Evolutionary conservation across 169 alveolate genomes (phyloP), one percentile per base, ranked within the genome.

Genomic region (Cryptosporidium xiaoi): DNA sequence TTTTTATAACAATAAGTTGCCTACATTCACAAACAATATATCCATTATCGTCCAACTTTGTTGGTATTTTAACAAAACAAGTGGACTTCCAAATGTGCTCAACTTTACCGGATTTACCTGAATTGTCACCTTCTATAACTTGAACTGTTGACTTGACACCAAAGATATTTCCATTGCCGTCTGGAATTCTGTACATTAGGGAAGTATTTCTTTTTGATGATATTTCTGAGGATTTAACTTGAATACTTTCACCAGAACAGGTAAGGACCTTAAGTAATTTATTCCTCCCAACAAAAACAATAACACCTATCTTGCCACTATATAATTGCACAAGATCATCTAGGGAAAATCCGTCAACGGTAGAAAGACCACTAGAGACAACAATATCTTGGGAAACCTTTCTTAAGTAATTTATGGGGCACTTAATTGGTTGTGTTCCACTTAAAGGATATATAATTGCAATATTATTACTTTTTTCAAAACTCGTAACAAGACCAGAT

Each of bases 231-330:
- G 87, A 77, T 60, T 77, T 77, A 6, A 77, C 44, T 60, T 68
- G n/a, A 31, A 62, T 18, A 1, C 46, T 36, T 36, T 77, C 87
- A 18, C 87, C 87, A 13, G 69, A 40, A 48, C 77, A 27, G 6
- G 93, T 83, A 77, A 94, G 68, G 18, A 94, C 87, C 34, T 90
- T 91, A 50, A 93, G 82, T 20, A 89, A 83, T 31, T 92, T 91
- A 68, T 87, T 91, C 27, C 92, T 91, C 69, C 93, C 95, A 18
- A 94, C 92, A 64, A 91, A 91, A 3, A 92, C 91, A 56, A 94
- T 82, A n/a, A 94, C 92, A 13, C 96, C 96, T n/a, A 94, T 91
- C 15, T 89, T 91, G 18, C 96, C 95, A 66, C 90, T 92, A 33
- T 85, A 84, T 12, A 93, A 82, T 65, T 94, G 96, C 7, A 94